Evolutionary conservation across 768 basidiomycete genomes (phyloP).

Genomic region (Agaricus subrufescens): DNA sequence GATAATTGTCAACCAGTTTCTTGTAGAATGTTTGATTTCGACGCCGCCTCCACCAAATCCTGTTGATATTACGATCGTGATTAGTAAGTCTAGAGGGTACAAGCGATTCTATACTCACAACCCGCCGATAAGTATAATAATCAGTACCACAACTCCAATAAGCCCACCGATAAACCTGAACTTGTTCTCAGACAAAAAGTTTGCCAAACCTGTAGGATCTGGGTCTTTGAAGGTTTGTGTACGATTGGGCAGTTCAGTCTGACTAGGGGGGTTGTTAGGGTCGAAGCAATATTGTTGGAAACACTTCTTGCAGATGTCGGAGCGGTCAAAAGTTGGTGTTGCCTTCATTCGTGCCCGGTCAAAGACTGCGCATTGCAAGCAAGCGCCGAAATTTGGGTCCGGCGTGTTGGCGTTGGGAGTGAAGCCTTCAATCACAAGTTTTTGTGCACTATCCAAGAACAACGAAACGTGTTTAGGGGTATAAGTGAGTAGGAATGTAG

Average conservation of each 20-base stretch:
- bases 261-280: conserved; percentile 38
- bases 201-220: conserved; percentile 42
- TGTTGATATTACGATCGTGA: conserved; percentile 1
- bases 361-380: conserved; percentile 62
- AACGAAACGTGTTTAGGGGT: conserved; percentile 44
- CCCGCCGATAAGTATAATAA: conserved; percentile 31
- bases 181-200: conserved; percentile 42
- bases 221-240: conserved; percentile 48
- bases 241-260: conserved; percentile 38
- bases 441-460: conserved; percentile 59
- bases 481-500: conserved; percentile 60
- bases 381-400: conserved; percentile 61
- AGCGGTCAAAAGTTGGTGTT: conserved; percentile 30
- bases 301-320: conserved; percentile 37
- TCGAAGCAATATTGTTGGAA: conserved; percentile 54
- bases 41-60: conserved; percentile 25
- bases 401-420: conserved; percentile 50
- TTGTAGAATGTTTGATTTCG: conserved; percentile 9
- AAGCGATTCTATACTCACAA: conserved; percentile 26
- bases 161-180: conserved; percentile 44
- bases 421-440: conserved; percentile 56
- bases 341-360: conserved; percentile 46
- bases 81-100: not conserved
- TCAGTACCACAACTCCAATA: conserved; percentile 34
- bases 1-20: conserved; percentile 1